phyloP scores from a whole-genome alignment of 176 grass and related monocot species.

The Neostapfia colusana region DNA sequence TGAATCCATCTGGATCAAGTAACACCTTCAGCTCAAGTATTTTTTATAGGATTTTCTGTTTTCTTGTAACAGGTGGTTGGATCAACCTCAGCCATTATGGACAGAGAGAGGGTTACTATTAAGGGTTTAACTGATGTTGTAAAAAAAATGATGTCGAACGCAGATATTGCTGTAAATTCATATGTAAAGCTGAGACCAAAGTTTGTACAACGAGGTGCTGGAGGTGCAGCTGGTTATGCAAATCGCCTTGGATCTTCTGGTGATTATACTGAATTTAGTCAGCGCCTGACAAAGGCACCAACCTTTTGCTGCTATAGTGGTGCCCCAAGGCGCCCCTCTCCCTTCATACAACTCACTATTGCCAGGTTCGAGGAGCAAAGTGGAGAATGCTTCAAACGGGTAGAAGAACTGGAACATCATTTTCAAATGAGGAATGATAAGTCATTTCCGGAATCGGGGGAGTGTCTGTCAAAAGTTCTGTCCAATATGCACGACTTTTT shows the following conservation, averaged over 20 bases:
- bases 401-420: slow-evolving; percentile 74
- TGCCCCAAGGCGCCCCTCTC: slow-evolving; percentile 62
- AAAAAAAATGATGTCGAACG: slow-evolving; percentile 55
- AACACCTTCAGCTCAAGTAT: slow-evolving; percentile 8
- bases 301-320: slow-evolving; percentile 52
- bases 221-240: slow-evolving; percentile 38
- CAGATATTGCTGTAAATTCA: slow-evolving; percentile 60
- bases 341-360: slow-evolving; percentile 59
- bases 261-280: slow-evolving; percentile 35
- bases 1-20: slow-evolving; percentile 7
- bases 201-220: slow-evolving; percentile 47
- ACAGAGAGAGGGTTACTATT: slow-evolving; percentile 59
- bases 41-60: slow-evolving; percentile 24
- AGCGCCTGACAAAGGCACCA: slow-evolving; percentile 34
- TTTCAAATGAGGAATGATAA: slow-evolving; percentile 57
- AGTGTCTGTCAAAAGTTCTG: slow-evolving; percentile 71
- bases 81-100: slow-evolving; percentile 53
- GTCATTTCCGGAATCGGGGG: slow-evolving; percentile 43
- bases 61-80: slow-evolving; percentile 55
- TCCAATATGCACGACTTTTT: slow-evolving; percentile 81
- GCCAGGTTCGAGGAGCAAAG: slow-evolving; percentile 68
- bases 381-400: slow-evolving; percentile 60
- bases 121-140: slow-evolving; percentile 47
- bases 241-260: slow-evolving; percentile 15
- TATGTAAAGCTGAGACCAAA: slow-evolving; percentile 56